Conservation (phyloP, 805 yeast genomes). For the Metschnikowia arizonensis region DNA sequence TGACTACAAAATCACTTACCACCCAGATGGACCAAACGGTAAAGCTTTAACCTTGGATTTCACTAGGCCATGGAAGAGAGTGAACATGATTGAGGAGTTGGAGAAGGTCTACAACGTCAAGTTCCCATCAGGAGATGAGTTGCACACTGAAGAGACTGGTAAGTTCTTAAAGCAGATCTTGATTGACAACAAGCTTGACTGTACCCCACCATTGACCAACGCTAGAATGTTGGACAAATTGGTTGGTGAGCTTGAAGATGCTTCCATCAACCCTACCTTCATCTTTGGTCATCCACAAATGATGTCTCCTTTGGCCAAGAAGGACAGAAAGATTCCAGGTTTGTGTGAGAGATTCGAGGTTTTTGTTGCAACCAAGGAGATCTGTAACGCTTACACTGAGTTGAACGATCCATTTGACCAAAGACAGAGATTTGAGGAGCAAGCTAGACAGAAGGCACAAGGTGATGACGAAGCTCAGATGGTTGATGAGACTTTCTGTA, state of each 20-base stretch:
- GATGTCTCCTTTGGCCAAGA: slow-evolving; percentile 99
- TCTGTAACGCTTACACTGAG: slow-evolving; percentile 97
- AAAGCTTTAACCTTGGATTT: slow-evolving; percentile 77
- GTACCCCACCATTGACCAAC: slow-evolving; percentile 91
- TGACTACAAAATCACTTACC: slow-evolving; percentile 77
- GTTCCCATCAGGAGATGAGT: slow-evolving; percentile 93
- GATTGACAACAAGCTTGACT: slow-evolving; percentile 76
- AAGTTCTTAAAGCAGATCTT: slow-evolving; percentile 79
- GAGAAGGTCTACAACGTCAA: slow-evolving; percentile 81
- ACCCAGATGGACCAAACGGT: slow-evolving; percentile 91
- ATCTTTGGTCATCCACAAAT: slow-evolving; percentile 98
- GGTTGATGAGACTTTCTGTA: slow-evolving; percentile 94
- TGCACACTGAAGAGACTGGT: slow-evolving; percentile 92
- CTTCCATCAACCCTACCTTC: slow-evolving; percentile 94
- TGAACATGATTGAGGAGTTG: slow-evolving; percentile 93
- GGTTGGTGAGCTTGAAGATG: slow-evolving; percentile 94
- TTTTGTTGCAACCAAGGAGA: slow-evolving; percentile 97
- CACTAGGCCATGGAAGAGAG: slow-evolving; percentile 97
- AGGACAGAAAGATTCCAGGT: slow-evolving; percentile 88
- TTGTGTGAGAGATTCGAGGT: slow-evolving; percentile 98
- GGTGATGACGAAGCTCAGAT: slow-evolving; percentile 99
- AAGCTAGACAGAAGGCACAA: slow-evolving; percentile 96
- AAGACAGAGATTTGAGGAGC: slow-evolving; percentile 96
- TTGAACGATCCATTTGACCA: slow-evolving; percentile 98
- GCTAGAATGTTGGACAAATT: slow-evolving; percentile 98